A percentile compares a stretch with the other conserved stretches of the same genome.
Conservation (phyloP, 257 asterid species). For the Salvia hispanica region DNA sequence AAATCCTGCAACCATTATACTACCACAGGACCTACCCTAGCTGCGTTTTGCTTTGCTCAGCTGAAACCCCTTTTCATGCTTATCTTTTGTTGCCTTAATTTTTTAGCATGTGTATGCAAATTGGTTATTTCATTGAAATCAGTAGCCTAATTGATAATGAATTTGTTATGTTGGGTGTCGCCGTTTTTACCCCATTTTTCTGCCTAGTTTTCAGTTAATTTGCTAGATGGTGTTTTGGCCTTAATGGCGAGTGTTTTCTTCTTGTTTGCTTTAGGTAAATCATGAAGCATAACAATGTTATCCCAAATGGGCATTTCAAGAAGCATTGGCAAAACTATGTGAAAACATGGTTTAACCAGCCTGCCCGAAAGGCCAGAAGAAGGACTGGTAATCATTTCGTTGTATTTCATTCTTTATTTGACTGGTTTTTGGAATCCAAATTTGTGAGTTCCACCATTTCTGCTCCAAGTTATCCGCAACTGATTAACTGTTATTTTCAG, state of each 20-base stretch:
- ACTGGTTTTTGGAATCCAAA: background rate
- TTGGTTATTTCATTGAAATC: background rate
- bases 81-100: background rate
- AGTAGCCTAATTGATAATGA: too few species aligned
- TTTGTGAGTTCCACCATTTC: background rate
- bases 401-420: background rate
- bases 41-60: background rate
- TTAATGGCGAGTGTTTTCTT: background rate
- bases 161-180: too few species aligned
- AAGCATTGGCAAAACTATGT: conserved; percentile 79
- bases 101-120: background rate
- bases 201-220: background rate
- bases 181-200: background rate
- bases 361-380: conserved; percentile 76
- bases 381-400: conserved; percentile 44
- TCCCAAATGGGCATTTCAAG: conserved; percentile 70
- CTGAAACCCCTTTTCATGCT: background rate
- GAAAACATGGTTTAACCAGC: conserved; percentile 77
- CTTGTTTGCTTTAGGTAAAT: conserved; percentile 39
- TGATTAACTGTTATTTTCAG: conserved; percentile 33
- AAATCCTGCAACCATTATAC: background rate
- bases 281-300: conserved; percentile 74
- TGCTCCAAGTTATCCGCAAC: background rate
- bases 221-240: background rate
- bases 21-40: background rate